A percentile compares a stretch with the other conserved stretches of the same genome.
Evolutionary conservation across 495 filamentous ascomycete genomes (phyloP).

Genomic region (Pyrenula massariospora): DNA sequence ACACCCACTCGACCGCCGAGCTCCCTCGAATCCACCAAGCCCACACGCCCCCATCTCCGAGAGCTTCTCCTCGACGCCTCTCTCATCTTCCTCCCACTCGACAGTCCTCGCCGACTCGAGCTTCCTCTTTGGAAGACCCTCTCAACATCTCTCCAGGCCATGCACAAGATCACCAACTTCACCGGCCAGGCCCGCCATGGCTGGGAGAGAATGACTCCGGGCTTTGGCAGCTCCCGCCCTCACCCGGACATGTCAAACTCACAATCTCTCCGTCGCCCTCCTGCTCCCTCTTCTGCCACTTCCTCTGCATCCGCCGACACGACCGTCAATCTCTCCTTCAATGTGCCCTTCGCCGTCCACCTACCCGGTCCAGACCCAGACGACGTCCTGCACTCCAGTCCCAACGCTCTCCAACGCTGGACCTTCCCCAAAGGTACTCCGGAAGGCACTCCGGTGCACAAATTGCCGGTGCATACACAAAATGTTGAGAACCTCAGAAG

Average conservation of each 20-base stretch:
- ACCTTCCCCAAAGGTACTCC: conserved; percentile 77
- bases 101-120: conserved; percentile 19
- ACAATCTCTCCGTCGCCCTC: conserved; percentile 56
- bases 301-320: conserved; percentile 53
- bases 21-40: conserved; percentile 7
- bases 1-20: conserved; percentile 6
- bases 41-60: conserved; percentile 12
- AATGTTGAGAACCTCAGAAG: conserved; percentile 68
- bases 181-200: conserved; percentile 74
- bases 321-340: conserved; percentile 75
- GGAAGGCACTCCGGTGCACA: conserved; percentile 69
- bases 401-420: conserved; percentile 75
- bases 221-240: conserved; percentile 65
- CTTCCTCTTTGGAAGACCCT: conserved; percentile 26
- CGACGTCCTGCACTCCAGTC: conserved; percentile 81
- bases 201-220: conserved; percentile 80
- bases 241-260: conserved; percentile 63
- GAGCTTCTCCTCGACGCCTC: conserved; percentile 4
- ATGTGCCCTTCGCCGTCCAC: conserved; percentile 86
- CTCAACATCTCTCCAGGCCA: conserved; percentile 26
- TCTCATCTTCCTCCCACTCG: conserved; percentile 1
- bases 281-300: conserved; percentile 52
- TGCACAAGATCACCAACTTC: conserved; percentile 92
- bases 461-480: conserved; percentile 76
- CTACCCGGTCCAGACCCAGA: conserved; percentile 82